A percentile compares a stretch with the other conserved stretches of the same genome.
These are phyloP conservation scores for Clonostachys rhizophaga DNA, from an alignment of 2,329 filamentous ascomycete genomes.

Conservation along the genomic window DNA sequence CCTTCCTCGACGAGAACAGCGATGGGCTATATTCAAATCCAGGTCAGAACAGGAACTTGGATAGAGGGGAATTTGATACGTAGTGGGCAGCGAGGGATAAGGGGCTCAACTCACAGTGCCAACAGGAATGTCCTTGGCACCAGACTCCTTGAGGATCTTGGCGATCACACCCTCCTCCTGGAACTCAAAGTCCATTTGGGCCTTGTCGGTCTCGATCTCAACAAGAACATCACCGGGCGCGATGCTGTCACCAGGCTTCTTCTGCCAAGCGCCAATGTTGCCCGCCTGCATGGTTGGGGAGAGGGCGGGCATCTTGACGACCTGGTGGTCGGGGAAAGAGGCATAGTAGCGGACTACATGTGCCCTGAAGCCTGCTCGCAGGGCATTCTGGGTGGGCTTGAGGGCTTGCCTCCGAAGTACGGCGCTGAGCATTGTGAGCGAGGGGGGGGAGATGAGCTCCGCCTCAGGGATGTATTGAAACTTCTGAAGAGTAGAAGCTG, in stretches of 20 bases:
- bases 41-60: background rate
- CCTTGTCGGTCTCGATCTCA: slow-evolving; percentile 99
- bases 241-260: slow-evolving; percentile 87
- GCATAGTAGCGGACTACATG: slow-evolving; percentile 63
- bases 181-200: slow-evolving; percentile 99
- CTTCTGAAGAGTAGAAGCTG: slow-evolving; percentile 2
- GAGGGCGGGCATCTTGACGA: slow-evolving; percentile 96
- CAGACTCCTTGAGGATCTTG: slow-evolving; percentile 88
- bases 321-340: slow-evolving; percentile 88
- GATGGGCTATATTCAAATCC: slow-evolving; percentile 65
- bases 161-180: slow-evolving; percentile 96
- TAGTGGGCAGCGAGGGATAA: background rate
- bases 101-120: slow-evolving; percentile 70
- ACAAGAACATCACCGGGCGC: slow-evolving; percentile 91
- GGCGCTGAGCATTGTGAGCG: slow-evolving; percentile 51
- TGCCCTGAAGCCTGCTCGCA: slow-evolving; percentile 45
- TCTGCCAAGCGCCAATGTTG: slow-evolving; percentile 97
- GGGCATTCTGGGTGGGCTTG: slow-evolving; percentile 40
- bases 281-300: slow-evolving; percentile 97
- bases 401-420: slow-evolving; percentile 60
- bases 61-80: background rate
- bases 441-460: slow-evolving; percentile 19
- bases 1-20: slow-evolving; percentile 92
- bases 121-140: slow-evolving; percentile 89
- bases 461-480: background rate